Base-by-base conservation (phyloP, 1,284 basidiomycete genomes). In the Trametes polyzona region DNA sequence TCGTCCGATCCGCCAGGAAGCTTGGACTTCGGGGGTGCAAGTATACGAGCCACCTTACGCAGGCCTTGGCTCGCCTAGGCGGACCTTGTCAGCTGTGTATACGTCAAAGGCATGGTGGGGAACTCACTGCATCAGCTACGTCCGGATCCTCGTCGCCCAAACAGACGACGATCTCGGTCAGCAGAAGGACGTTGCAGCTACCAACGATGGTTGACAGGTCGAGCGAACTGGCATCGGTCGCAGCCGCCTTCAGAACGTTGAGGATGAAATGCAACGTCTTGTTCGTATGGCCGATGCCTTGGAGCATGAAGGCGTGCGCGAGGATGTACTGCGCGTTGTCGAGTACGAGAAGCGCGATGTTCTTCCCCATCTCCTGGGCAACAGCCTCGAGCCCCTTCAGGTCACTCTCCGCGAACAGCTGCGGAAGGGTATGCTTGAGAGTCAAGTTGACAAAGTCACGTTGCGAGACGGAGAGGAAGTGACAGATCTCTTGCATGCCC, bases 121-220 rank as follows among this genome's bases (percentile, higher is more conserved):
- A 17, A 59, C 80, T 65, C 58, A 87, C 87, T 54, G 73, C 72
- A 41, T 77, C 69, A 2, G 74, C 75, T 7, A 74, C 74, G 19
- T 76, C 72, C 2, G 67, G 58, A 52, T 86, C 79, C 46, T 86
- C 80, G 62, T 93, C 85, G 4, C 92, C 93, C 65, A 95, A 76
- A 9, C 81, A 80, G 23, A 92, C 79, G 19, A 93, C 86, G n/a
- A 96, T 74, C 56, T 88, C 84, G 2, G 87, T 85, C 16, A 95
- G 75, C 17, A 95, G 74, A 5, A 84, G 80, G 1, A 90, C 82
- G 26, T 87, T 74, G 59, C 82, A 88, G 56, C 84, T 86, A 47
- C 81, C 83, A 39, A 93, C 79, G 21, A 93, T 70, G 52, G 76
- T 81, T 41, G 72, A 70, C 4, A 83, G 72, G 50, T 80, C 78